Conservation (phyloP, 345 rosid species). For the Lepidium sativum region DNA sequence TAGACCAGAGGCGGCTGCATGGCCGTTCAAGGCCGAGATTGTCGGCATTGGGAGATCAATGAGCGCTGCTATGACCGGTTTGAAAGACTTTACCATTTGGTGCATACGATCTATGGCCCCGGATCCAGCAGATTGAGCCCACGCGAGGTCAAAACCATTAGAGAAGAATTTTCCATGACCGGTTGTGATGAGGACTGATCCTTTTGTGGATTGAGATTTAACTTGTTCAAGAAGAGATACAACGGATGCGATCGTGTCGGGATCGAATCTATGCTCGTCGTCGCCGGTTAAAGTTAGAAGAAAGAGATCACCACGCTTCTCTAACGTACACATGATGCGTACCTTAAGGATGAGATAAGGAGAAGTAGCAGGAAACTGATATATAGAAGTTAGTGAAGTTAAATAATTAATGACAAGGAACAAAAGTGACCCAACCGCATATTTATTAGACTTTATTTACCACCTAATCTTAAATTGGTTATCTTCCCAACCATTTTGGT, state of each 20-base stretch:
- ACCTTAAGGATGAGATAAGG: not conserved
- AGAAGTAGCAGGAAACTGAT: not conserved
- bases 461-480: conserved; percentile 8
- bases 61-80: conserved; percentile 44
- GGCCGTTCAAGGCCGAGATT: conserved; percentile 64
- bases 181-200: conserved; percentile 63
- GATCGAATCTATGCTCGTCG: conserved; percentile 56
- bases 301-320: conserved; percentile 51
- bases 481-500: conserved; percentile 22
- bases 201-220: conserved; percentile 49
- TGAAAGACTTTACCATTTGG: conserved; percentile 43
- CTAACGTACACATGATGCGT: conserved; percentile 52
- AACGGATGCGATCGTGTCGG: conserved; percentile 37
- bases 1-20: conserved; percentile 75
- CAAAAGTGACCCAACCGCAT: not conserved
- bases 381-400: not conserved
- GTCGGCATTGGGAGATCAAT: conserved; percentile 79
- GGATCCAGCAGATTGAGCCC: conserved; percentile 59
- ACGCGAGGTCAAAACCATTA: conserved; percentile 66
- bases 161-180: conserved; percentile 72
- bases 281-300: conserved; percentile 51
- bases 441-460: conserved; percentile 1
- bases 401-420: not conserved
- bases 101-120: conserved; percentile 37
- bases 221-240: conserved; percentile 43